Evolutionary conservation across 108 stramenopile species (phyloP).

Genomic region (Skeletonema costatum): DNA sequence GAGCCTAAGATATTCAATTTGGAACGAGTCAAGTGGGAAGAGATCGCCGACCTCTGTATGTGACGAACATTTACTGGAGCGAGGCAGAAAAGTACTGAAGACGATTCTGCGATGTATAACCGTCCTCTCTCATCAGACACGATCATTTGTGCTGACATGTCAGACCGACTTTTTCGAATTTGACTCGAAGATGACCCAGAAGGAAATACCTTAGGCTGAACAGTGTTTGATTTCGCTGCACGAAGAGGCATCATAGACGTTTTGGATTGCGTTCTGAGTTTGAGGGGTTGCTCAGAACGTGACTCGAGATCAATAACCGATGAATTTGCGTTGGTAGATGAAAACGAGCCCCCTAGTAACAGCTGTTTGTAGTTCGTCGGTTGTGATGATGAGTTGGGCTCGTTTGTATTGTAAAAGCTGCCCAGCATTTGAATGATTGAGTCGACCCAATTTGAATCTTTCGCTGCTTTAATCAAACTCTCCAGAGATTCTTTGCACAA

Average conservation of each 20-base stretch:
- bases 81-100: conserved; percentile 63
- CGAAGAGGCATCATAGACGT: conserved; percentile 50
- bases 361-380: neutral
- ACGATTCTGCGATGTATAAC: conserved; percentile 60
- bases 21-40: conserved; percentile 36
- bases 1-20: conserved; percentile 64
- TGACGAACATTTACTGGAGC: conserved; percentile 53
- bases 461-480: conserved; percentile 27
- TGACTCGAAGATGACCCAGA: conserved; percentile 43
- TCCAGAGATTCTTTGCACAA: conserved; percentile 30
- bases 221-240: conserved; percentile 50
- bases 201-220: conserved; percentile 49
- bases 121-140: conserved; percentile 70
- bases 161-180: conserved; percentile 37
- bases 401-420: neutral
- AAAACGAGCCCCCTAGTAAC: neutral
- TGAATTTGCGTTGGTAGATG: neutral
- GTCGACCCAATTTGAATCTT: conserved; percentile 32
- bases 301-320: conserved; percentile 20
- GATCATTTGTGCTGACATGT: conserved; percentile 41
- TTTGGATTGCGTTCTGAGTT: conserved; percentile 14
- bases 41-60: conserved; percentile 19
- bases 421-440: conserved; percentile 32
- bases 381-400: neutral
- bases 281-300: conserved; percentile 38